Evolutionary conservation across 2,329 filamentous ascomycete genomes (phyloP), one percentile per base, ranked within the genome.

Genomic region (Ceratocystiopsis minuta): DNA sequence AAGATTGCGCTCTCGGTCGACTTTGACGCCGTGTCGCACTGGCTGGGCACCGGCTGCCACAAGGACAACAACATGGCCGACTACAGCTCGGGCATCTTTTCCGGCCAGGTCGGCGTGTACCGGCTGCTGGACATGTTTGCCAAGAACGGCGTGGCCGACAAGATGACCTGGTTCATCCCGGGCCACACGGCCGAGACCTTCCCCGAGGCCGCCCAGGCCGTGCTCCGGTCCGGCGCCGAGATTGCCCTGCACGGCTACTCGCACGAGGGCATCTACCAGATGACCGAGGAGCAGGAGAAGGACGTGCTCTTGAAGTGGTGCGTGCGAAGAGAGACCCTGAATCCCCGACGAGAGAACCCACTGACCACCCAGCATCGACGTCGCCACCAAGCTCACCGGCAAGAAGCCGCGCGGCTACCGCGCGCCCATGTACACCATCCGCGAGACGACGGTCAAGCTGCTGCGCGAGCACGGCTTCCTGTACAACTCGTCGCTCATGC

Each of bases 241-340:
- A 65, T 66, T 13, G 64, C 68, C 10, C 63, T 72, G 15, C 52
- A 60, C 16, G 39, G 49, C 12, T 57, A 61, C 36, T 56, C 60
- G 42, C 50, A 54, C 16, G 47, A 56, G 9, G 53, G 59, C 37
- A 55, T 54, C 3, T 52, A 71, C 46, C 75, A 76, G 2, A 62
- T 80, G 6, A 79, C 67, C 0, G 55, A 80, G 1, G 78, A 84
- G 53, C 81, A 87, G 58, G 80, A 87, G 55, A 68, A 67, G 13
- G 78, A 81, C 42, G 75, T 87, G 14, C 66, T 87, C 4, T 73
- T 80, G 51, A 81, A 82, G 57, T 57, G 61, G 32, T 33, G 15
- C 3, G 32, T 28, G 20, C 7, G 20, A 20, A n/a, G n/a, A n/a
- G n/a, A n/a, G n/a, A 20, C 24, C 7, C 7, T 28, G 4, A n/a